Conservation (phyloP, 73 alveolate species). For the Symbiodinium natans region DNA sequence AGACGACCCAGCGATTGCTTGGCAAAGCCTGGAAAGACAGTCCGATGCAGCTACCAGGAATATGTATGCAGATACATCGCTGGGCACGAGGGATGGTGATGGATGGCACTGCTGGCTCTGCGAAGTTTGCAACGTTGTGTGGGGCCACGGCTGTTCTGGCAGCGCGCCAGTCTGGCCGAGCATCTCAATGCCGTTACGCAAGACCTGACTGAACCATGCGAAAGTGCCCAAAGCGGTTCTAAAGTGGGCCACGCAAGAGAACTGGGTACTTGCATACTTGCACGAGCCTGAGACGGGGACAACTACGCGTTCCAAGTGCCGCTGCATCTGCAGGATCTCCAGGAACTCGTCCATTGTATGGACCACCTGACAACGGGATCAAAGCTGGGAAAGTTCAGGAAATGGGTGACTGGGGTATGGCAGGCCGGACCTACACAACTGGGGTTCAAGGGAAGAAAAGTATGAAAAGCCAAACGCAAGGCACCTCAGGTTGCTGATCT, state of each 20-base stretch:
- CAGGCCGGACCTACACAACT: background rate
- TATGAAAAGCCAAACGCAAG: background rate
- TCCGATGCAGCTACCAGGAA: no score
- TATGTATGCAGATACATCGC: no score
- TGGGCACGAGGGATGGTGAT: background rate
- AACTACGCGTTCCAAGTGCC: conserved; percentile 66
- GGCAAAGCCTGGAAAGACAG: background rate
- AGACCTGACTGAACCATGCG: background rate
- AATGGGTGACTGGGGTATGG: no score
- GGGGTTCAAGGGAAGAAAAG: background rate
- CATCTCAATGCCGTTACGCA: conserved; percentile 47
- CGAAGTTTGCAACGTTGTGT: background rate
- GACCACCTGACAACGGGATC: conserved; percentile 5
- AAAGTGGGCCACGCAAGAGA: background rate
- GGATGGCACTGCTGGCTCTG: background rate
- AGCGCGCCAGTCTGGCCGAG: conserved; percentile 34
- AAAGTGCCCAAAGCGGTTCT: background rate
- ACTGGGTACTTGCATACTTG: no score
- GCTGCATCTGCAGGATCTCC: conserved; percentile 46
- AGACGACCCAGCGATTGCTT: conserved; percentile 4
- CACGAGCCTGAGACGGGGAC: background rate
- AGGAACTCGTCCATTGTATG: conserved; percentile 28
- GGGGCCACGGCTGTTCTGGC: background rate
- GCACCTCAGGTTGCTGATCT: conserved; percentile 55
- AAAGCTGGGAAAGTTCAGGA: no score